Evolutionary conservation across 2,329 filamentous ascomycete species (phyloP).

Genomic region (Sporothrix dimorphospora): DNA sequence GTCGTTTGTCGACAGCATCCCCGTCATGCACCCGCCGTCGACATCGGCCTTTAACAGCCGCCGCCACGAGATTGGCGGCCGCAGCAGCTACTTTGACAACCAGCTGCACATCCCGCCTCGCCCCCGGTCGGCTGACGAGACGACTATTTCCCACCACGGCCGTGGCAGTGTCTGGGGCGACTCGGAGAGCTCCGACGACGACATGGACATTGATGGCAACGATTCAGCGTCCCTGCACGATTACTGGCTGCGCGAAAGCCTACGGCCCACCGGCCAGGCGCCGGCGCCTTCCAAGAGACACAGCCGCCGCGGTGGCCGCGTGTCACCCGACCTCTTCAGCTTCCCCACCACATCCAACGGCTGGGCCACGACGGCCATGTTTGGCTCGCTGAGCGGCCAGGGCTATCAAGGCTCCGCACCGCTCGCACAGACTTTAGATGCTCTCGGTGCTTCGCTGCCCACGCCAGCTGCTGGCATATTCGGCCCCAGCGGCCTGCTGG

Average conservation of each 20-base stretch:
- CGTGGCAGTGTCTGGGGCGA: slow-evolving; percentile 49
- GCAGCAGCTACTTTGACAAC: slow-evolving; percentile 39
- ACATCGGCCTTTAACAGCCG: slow-evolving; percentile 42
- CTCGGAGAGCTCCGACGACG: slow-evolving; percentile 46
- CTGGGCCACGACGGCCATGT: slow-evolving; percentile 56
- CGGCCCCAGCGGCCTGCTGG: slow-evolving; percentile 40
- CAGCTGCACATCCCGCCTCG: slow-evolving; percentile 43
- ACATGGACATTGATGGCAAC: slow-evolving; percentile 45
- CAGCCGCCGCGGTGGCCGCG: slow-evolving; percentile 33
- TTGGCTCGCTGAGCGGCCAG: slow-evolving; percentile 46
- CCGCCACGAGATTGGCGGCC: slow-evolving; percentile 34
- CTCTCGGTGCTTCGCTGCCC: slow-evolving; percentile 52
- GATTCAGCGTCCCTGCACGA: slow-evolving; percentile 58
- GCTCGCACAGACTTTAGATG: slow-evolving; percentile 45
- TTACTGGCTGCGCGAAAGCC: slow-evolving; percentile 61
- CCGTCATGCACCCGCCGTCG: slow-evolving; percentile 39
- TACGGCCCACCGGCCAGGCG: slow-evolving; percentile 45
- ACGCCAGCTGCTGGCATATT: slow-evolving; percentile 46
- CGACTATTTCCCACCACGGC: slow-evolving; percentile 44
- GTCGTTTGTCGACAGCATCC: slow-evolving; percentile 24
- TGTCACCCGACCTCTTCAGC: slow-evolving; percentile 58
- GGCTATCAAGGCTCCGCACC: slow-evolving; percentile 36
- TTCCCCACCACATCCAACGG: slow-evolving; percentile 48
- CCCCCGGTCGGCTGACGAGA: slow-evolving; percentile 53
- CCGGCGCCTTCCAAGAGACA: slow-evolving; percentile 21